Evolutionary conservation across 2,329 filamentous ascomycete species (phyloP).

Genomic region (Grosmannia clavigera): DNA sequence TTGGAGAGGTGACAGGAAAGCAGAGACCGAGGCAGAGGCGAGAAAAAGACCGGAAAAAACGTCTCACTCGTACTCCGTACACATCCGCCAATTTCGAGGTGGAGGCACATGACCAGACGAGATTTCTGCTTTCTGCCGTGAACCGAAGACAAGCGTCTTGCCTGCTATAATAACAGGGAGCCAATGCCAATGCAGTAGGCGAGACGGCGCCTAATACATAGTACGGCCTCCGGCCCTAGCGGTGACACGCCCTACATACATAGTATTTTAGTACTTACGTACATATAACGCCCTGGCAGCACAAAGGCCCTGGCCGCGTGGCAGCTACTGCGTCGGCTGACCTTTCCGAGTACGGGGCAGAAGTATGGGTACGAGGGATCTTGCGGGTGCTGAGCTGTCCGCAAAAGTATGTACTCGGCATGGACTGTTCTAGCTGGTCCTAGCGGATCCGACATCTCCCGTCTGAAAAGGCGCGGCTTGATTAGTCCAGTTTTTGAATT

Average conservation of each 20-base stretch:
- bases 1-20: not conserved
- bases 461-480: not conserved
- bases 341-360: not conserved
- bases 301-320: not conserved
- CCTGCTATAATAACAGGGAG: not conserved
- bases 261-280: no score
- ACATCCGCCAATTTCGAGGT: not conserved
- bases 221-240: not conserved
- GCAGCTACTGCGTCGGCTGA: not conserved
- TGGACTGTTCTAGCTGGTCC: not conserved
- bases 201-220: not conserved
- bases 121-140: not conserved
- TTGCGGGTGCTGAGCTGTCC: not conserved
- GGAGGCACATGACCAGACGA: slow-evolving; percentile 1
- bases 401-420: not conserved
- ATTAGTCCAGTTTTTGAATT: not conserved
- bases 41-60: not conserved
- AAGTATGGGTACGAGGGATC: not conserved
- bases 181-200: not conserved
- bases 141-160: not conserved
- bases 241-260: not conserved
- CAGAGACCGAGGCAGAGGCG: not conserved
- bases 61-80: not conserved
- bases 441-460: not conserved
- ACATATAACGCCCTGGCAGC: not conserved